These are phyloP conservation scores for Aureobasidium sp. DNA, from an alignment of 2,329 filamentous ascomycete species.

Conservation along the genomic window DNA sequence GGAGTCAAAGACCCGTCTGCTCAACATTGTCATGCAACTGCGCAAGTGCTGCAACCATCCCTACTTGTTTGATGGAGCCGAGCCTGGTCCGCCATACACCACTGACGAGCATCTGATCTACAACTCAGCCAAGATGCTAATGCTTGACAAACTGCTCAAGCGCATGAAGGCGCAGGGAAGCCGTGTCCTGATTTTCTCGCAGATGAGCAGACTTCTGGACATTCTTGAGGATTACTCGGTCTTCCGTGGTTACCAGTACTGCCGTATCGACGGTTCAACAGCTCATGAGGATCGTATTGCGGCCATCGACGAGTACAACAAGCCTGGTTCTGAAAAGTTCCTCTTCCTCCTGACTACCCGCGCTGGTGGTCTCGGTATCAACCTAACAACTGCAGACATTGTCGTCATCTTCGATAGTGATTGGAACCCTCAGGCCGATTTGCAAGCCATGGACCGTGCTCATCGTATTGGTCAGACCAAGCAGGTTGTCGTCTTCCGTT, in stretches of 20 bases:
- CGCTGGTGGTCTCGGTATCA: slow-evolving; percentile 93
- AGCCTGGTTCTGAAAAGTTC: slow-evolving; percentile 89
- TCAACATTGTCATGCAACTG: slow-evolving; percentile 99
- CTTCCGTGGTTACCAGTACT: slow-evolving; percentile 91
- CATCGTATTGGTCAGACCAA: slow-evolving; percentile 98
- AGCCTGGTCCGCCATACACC: slow-evolving; percentile 94
- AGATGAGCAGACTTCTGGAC: slow-evolving; percentile 95
- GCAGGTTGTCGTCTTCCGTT: slow-evolving; percentile 92
- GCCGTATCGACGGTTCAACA: slow-evolving; percentile 92
- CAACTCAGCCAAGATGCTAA: slow-evolving; percentile 96
- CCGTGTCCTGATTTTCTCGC: slow-evolving; percentile 96
- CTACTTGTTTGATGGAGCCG: slow-evolving; percentile 94
- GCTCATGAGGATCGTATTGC: slow-evolving; percentile 96
- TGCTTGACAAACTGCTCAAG: slow-evolving; percentile 83
- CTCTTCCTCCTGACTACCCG: slow-evolving; percentile 92
- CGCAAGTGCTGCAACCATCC: slow-evolving; percentile 99
- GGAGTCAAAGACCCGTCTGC: slow-evolving; percentile 90
- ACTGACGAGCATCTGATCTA: slow-evolving; percentile 92
- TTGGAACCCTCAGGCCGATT: slow-evolving; percentile 97
- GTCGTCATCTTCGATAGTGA: slow-evolving; percentile 96
- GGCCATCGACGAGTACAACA: slow-evolving; percentile 98
- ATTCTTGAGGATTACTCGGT: slow-evolving; percentile 98
- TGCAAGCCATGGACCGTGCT: slow-evolving; percentile 97
- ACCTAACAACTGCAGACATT: slow-evolving; percentile 89
- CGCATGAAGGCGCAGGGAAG: slow-evolving; percentile 82